Base-by-base conservation (phyloP, 805 yeast species). In the Hanseniaspora meyeri region DNA sequence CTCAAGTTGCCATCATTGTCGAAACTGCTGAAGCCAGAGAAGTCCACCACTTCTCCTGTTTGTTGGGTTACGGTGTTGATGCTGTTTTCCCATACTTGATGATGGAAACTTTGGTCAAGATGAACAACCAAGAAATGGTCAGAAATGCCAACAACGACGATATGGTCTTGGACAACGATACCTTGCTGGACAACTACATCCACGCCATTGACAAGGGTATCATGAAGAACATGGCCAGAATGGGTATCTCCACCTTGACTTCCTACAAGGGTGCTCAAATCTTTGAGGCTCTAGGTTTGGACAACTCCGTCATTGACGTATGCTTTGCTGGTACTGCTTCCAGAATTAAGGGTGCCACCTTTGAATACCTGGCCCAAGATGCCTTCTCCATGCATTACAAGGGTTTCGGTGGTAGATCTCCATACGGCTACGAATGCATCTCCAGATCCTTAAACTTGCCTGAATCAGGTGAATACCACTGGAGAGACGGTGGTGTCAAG, bases 181-280 rank as follows among this genome's bases (percentile, higher is more conserved):
- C 79, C 62, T 77, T 89, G 59, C 71, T 90, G 60, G 75, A 75
- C 53, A 91, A 91, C 75, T 91, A 88, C 74, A 86, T 84, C 67
- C 77, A 81, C 62, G 84, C 97, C 12, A 77, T 87, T 59, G 95
- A 91, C 67, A 85, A 88, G 56, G 97, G 97, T 72, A 84, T 91
- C 63, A 75, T 88, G 64, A 91, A 93, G 75, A 97, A 93, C 59
- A 91, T 91, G 98, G 88, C 97, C 39, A 91, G 93, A 77, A 93
- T 91, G 97, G 98, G 98, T 77, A 93, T 91, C 64, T 90, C 97
- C 36, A 93, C 98, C 34, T 76, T 91, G 68, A 96, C 97, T 12
- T 87, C 96, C n/a, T 91, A 91, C 74, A 91, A 91, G 74, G 97
- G 97, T 71, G 98, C 98, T 32, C 98, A 91, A 75, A 93, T 91